Base-by-base conservation (phyloP, 768 basidiomycete species). In the Gymnopilus junonius region DNA sequence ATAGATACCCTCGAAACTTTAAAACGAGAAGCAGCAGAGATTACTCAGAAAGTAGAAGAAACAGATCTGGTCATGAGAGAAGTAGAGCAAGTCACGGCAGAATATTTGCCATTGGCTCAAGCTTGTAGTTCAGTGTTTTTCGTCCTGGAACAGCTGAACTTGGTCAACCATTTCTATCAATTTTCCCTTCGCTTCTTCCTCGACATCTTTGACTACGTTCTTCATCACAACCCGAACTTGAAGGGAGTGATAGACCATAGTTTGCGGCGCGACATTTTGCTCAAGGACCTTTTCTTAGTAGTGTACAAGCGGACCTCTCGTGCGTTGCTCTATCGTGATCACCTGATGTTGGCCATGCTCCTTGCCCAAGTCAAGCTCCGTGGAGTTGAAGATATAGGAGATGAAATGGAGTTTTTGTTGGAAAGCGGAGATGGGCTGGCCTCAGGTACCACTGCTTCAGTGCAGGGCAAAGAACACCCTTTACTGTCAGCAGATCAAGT, bases 121-220 rank as follows among this genome's bases (percentile, higher is more conserved):
- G 95, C 95, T 4, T 97, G 96, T 83, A 97, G 95, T 73, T 89
- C 94, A 1, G 89, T 98, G 43, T 99, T 94, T 86, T 99, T 99
- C 79, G 92, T 97, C 62, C 81, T 99, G 69, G 97, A 99, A 71
- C 95, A 98, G 71, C 85, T 99, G 54, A 91, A 94, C 73, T 83
- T 91, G 57, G 87, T 98, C 80, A 94, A 97, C 72, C 97, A 97
- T 77, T 99, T 99, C 81, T 99, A 99, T 73, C 94, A 98, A 75
- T 99, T 99, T 83, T 99, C 97, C 1, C 84, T 99, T 48, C 90
- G 84, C 29, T 98, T 97, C 84, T 99, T 99, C 91, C 85, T 99
- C 62, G 97, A 97, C 74, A 97, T 98, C 71, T 99, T 99, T 78
- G 94, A 99, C 78, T 94, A 92, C 69, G 88, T 97, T 61, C 85